Conservation (phyloP, 768 basidiomycete species). For the Rossbeevera mucosa region DNA sequence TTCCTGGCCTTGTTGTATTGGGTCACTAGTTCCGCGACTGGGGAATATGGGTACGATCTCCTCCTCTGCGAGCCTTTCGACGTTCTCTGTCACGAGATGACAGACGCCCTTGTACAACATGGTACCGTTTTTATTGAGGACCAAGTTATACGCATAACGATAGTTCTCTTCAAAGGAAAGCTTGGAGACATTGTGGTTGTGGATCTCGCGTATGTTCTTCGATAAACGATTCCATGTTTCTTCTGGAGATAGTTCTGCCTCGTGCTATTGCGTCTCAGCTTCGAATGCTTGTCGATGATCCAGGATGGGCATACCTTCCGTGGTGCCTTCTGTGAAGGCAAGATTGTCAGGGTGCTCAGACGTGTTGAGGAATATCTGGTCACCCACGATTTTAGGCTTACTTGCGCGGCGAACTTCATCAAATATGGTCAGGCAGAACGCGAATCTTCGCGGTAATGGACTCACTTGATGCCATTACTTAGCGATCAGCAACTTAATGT, state of each 20-base stretch:
- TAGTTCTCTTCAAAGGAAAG: slow-evolving; percentile 93
- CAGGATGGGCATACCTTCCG: slow-evolving; percentile 38
- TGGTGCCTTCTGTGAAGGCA: slow-evolving; percentile 38
- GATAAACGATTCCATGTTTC: slow-evolving; percentile 81
- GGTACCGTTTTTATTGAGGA: slow-evolving; percentile 79
- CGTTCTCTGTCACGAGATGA: slow-evolving; percentile 73
- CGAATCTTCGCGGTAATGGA: neutral
- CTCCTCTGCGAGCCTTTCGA: slow-evolving; percentile 71
- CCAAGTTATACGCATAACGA: slow-evolving; percentile 92
- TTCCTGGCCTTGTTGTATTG: slow-evolving; percentile 73
- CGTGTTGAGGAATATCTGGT: slow-evolving; percentile 17
- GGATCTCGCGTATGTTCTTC: slow-evolving; percentile 88
- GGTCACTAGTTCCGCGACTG: slow-evolving; percentile 58
- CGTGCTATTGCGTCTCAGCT: slow-evolving; percentile 46
- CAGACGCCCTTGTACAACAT: slow-evolving; percentile 84
- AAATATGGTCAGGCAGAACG: slow-evolving; percentile 10
- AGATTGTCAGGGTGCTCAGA: slow-evolving; percentile 19
- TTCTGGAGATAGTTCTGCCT: slow-evolving; percentile 69
- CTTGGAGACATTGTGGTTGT: slow-evolving; percentile 86
- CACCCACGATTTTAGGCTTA: slow-evolving; percentile 42
- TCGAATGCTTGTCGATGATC: neutral
- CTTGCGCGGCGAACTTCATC: slow-evolving; percentile 27
- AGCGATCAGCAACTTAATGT: slow-evolving; percentile 9
- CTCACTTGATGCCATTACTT: slow-evolving; percentile 31
- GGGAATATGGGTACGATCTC: slow-evolving; percentile 84